Conservation (phyloP, 768 basidiomycete species). For the Arthromyces matolae region DNA sequence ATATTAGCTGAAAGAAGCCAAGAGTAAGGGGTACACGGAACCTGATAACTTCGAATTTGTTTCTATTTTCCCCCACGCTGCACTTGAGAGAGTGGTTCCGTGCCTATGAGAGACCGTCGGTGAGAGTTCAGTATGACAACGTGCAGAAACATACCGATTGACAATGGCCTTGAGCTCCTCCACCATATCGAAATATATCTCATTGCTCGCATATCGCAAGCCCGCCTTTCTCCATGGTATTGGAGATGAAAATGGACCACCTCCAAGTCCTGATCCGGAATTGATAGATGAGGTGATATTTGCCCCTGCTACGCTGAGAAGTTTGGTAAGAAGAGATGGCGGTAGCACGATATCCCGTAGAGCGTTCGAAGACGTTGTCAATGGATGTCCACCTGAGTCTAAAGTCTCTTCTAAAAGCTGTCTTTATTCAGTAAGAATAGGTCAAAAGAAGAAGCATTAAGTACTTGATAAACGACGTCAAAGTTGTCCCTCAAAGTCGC, state of each 20-base stretch:
- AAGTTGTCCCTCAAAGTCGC: slow-evolving; percentile 85
- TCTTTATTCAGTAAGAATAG: slow-evolving; percentile 4
- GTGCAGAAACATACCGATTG: slow-evolving; percentile 71
- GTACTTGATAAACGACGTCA: slow-evolving; percentile 90
- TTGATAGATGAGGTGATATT: slow-evolving; percentile 47
- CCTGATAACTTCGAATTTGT: slow-evolving; percentile 76
- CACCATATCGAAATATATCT: slow-evolving; percentile 88
- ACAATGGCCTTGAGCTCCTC: slow-evolving; percentile 80
- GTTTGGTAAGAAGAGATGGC: slow-evolving; percentile 79
- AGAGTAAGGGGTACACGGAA: slow-evolving; percentile 22
- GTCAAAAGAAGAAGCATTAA: not conserved
- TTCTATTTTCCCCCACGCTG: slow-evolving; percentile 74
- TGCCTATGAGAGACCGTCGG: slow-evolving; percentile 38
- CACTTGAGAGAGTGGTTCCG: slow-evolving; percentile 62
- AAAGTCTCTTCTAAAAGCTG: slow-evolving; percentile 95
- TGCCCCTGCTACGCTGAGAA: slow-evolving; percentile 50
- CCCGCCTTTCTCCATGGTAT: slow-evolving; percentile 93
- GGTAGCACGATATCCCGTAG: slow-evolving; percentile 92
- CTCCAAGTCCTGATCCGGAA: slow-evolving; percentile 39
- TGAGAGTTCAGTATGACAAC: not conserved
- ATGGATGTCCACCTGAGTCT: slow-evolving; percentile 86
- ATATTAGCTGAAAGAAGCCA: not conserved
- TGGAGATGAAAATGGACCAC: slow-evolving; percentile 74
- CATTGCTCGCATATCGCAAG: slow-evolving; percentile 80
- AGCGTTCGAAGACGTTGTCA: slow-evolving; percentile 87